phyloP scores from a whole-genome alignment of 768 basidiomycete species.

The Trametes cinnabarina region DNA sequence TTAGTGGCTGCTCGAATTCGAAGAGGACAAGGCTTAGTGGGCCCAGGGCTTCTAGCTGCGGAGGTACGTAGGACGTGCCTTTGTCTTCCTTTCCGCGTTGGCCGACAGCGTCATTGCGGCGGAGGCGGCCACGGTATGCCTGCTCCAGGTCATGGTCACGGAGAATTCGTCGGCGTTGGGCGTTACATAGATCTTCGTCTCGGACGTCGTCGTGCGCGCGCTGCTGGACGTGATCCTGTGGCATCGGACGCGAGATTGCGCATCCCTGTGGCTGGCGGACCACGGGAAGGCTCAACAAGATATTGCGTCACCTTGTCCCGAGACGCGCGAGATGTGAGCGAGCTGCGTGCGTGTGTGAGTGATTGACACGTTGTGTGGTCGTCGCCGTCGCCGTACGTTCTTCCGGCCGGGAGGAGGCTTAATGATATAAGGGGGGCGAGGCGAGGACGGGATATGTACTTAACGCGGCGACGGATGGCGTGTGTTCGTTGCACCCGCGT shows the following conservation, averaged over 20 bases:
- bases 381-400: background rate
- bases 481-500: background rate
- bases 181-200: too few relatives aligned
- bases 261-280: too few relatives aligned
- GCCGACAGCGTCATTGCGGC: too few relatives aligned
- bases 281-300: too few relatives aligned
- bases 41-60: background rate
- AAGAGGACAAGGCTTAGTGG: too few relatives aligned
- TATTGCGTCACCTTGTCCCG: too few relatives aligned
- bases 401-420: too few relatives aligned
- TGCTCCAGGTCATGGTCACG: background rate
- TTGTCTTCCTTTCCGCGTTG: background rate
- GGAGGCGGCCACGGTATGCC: background rate
- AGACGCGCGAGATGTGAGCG: background rate
- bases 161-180: too few relatives aligned
- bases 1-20: too few relatives aligned
- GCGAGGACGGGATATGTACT: background rate
- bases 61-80: background rate
- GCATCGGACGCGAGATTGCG: slow-evolving; percentile 11
- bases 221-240: slow-evolving; percentile 8
- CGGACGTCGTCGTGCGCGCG: too few relatives aligned
- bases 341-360: background rate
- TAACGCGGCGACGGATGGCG: background rate
- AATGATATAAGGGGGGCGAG: too few relatives aligned
- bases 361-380: background rate